A percentile compares a stretch with the other conserved stretches of the same genome.
These are phyloP conservation scores for Hypoxylon sp. DNA, from an alignment of 2,329 filamentous ascomycete species.

Conservation along the genomic window DNA sequence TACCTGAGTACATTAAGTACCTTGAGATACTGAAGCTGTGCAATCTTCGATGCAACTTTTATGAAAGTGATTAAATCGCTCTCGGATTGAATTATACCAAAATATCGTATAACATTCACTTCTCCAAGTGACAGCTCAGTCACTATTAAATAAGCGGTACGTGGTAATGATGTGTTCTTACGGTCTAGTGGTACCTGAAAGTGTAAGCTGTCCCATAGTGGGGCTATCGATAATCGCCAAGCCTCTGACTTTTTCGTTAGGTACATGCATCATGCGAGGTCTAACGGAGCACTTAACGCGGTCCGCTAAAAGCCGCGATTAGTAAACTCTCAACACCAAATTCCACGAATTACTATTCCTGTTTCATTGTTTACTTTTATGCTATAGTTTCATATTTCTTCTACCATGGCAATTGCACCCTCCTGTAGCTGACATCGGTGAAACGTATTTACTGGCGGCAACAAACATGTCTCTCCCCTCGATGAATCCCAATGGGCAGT, in stretches of 20 bases:
- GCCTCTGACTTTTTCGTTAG: slow-evolving; percentile 16
- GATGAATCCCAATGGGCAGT: slow-evolving; percentile 56
- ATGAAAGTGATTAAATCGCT: not conserved
- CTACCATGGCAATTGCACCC: slow-evolving; percentile 13
- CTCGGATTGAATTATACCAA: not conserved
- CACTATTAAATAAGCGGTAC: not conserved
- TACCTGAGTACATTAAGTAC: slow-evolving; percentile 30
- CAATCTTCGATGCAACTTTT: not conserved
- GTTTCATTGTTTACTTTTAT: not conserved
- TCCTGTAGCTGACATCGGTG: slow-evolving; percentile 27
- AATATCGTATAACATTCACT: not conserved
- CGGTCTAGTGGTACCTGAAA: slow-evolving; percentile 20
- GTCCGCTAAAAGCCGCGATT: slow-evolving; percentile 22
- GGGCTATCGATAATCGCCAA: slow-evolving; percentile 37
- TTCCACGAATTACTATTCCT: not conserved
- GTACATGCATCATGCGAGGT: slow-evolving; percentile 31
- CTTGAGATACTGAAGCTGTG: not conserved
- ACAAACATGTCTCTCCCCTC: slow-evolving; percentile 55
- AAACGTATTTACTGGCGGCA: not conserved
- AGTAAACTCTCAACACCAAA: slow-evolving; percentile 17
- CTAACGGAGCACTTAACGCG: slow-evolving; percentile 37
- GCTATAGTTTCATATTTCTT: not conserved
- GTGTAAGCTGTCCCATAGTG: slow-evolving; percentile 21
- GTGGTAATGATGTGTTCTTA: slow-evolving; percentile 4
- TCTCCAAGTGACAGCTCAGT: not conserved